phyloP scores from a whole-genome alignment of 2,329 filamentous ascomycete genomes.

The Fusarium sulawesiense region DNA sequence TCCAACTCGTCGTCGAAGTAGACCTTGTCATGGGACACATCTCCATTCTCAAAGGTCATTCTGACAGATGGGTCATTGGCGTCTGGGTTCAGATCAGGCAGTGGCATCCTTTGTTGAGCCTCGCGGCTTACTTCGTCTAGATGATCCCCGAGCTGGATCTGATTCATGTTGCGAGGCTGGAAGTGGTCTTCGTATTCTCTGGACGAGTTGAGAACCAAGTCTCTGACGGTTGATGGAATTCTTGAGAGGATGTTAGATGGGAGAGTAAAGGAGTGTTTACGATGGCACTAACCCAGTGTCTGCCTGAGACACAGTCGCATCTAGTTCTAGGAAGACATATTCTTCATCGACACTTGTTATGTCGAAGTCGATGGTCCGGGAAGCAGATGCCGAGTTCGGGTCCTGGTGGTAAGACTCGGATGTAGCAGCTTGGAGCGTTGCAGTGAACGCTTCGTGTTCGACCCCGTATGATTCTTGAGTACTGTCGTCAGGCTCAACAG shows the following conservation, averaged over 20 bases:
- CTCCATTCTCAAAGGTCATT: background rate
- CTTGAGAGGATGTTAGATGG: background rate
- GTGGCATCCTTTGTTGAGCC: background rate
- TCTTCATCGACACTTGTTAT: background rate
- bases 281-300: background rate
- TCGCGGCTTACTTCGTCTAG: background rate
- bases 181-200: background rate
- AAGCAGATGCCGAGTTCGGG: background rate
- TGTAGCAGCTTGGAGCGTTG: background rate
- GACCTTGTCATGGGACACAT: background rate
- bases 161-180: background rate
- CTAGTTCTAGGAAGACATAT: background rate
- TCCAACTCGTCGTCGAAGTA: background rate
- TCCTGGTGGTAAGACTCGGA: background rate
- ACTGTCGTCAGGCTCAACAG: background rate
- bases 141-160: background rate
- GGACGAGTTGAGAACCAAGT: background rate
- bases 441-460: background rate
- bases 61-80: background rate
- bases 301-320: background rate
- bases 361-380: background rate
- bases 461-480: background rate
- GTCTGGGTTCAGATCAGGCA: background rate
- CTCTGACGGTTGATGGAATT: background rate
- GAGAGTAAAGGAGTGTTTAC: accelerated